These are phyloP conservation scores for Scheffersomyces stambukii DNA, from an alignment of 1,139 yeast species.

Conservation along the genomic window DNA sequence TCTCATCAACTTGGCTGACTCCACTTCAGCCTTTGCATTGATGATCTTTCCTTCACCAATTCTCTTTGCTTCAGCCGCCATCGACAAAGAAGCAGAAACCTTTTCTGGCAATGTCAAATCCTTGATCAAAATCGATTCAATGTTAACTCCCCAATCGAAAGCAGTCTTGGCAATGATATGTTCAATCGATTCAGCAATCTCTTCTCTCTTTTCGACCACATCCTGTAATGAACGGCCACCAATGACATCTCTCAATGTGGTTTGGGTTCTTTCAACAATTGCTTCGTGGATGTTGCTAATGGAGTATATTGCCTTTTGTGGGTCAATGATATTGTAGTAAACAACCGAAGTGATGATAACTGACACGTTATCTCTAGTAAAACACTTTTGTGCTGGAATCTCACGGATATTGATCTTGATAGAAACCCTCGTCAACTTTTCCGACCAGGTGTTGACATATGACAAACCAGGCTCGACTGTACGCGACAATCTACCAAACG, in stretches of 20 bases:
- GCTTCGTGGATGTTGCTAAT: constrained; percentile 55
- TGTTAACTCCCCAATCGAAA: constrained; percentile 67
- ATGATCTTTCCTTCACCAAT: constrained; percentile 77
- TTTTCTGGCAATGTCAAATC: constrained; percentile 56
- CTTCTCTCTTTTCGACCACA: constrained; percentile 72
- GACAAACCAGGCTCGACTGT: constrained; percentile 70
- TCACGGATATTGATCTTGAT: constrained; percentile 61
- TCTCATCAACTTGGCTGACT: constrained; percentile 72
- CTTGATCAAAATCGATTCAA: constrained; percentile 67
- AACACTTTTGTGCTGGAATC: constrained; percentile 63
- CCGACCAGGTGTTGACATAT: constrained; percentile 63
- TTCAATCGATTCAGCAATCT: constrained; percentile 64
- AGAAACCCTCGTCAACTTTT: constrained; percentile 48
- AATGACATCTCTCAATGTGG: constrained; percentile 69
- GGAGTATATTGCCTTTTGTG: constrained; percentile 63
- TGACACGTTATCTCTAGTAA: constrained; percentile 68
- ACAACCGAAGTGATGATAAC: constrained; percentile 62
- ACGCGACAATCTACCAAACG: constrained; percentile 64
- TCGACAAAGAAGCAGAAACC: constrained; percentile 60
- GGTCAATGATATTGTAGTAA: constrained; percentile 64
- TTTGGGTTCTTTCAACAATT: constrained; percentile 68
- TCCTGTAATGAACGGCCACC: constrained; percentile 69
- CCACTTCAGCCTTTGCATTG: constrained; percentile 74
- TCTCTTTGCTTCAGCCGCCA: constrained; percentile 75
- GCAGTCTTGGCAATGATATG: constrained; percentile 63